These are phyloP conservation scores for Castanospermum australe DNA, from an alignment of 306 rosid genomes.

Conservation along the genomic window DNA sequence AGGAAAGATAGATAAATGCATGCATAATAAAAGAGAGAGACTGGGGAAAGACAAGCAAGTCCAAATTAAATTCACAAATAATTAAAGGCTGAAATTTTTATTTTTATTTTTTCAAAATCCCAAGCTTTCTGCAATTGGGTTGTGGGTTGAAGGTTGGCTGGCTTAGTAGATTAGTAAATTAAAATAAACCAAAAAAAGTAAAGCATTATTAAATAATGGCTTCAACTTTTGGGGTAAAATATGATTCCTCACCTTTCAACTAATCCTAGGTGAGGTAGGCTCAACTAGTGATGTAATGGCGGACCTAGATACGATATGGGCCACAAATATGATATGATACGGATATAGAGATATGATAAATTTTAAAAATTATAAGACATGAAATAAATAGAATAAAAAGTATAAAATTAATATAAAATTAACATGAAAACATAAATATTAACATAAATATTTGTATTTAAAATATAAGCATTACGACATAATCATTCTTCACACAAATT, in stretches of 20 bases:
- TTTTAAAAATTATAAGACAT: too few species aligned
- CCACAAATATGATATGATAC: too few species aligned
- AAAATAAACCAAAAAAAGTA: not conserved
- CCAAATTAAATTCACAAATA: constrained; percentile 10
- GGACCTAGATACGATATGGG: too few species aligned
- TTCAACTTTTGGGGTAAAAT: not conserved
- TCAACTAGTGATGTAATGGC: not conserved
- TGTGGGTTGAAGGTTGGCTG: not conserved
- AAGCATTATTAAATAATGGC: not conserved
- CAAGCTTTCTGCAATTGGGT: not conserved
- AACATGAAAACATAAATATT: too few species aligned
- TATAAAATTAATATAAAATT: too few species aligned
- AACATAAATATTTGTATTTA: too few species aligned
- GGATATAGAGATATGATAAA: too few species aligned
- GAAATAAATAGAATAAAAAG: too few species aligned
- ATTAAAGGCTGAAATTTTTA: constrained; percentile 1
- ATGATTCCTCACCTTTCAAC: not conserved
- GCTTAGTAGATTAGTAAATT: not conserved
- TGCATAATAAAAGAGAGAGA: constrained; percentile 31
- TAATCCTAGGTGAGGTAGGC: not conserved
- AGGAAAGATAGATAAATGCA: not conserved
- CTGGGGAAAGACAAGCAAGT: not conserved
- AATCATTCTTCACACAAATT: too few species aligned
- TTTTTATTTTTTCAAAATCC: not conserved
- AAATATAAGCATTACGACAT: too few species aligned